phyloP scores from a whole-genome alignment of 768 basidiomycete genomes.

The Astraeus odoratus region DNA sequence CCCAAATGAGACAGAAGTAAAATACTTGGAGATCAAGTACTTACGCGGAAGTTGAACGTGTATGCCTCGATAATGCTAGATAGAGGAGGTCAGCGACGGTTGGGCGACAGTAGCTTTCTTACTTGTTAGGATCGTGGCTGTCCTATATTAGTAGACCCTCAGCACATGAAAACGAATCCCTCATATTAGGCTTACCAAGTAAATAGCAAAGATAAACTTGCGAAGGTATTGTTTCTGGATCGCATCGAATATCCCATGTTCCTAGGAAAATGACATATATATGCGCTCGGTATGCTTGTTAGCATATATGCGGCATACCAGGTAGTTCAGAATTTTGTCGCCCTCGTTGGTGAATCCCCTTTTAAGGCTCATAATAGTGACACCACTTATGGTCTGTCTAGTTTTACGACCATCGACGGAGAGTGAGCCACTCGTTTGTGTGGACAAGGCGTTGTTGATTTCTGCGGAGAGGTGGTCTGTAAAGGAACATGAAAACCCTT shows the following conservation, averaged over 20 bases:
- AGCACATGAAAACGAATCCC: background rate
- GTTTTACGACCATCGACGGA: constrained; percentile 29
- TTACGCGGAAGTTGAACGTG: constrained; percentile 78
- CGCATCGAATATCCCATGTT: constrained; percentile 82
- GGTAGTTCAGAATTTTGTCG: constrained; percentile 72
- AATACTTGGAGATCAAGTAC: background rate
- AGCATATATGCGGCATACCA: constrained; percentile 46
- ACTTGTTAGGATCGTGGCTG: constrained; percentile 81
- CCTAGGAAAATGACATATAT: constrained; percentile 36
- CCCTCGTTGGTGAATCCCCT: constrained; percentile 79
- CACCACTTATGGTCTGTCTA: constrained; percentile 47
- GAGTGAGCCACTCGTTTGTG: constrained; percentile 30
- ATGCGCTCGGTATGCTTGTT: constrained; percentile 7
- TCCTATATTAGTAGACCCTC: constrained; percentile 43
- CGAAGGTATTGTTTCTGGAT: constrained; percentile 78
- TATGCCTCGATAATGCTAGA: constrained; percentile 80
- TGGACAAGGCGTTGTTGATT: constrained; percentile 23
- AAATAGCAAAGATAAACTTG: constrained; percentile 81
- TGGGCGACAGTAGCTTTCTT: constrained; percentile 13
- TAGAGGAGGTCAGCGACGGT: constrained; percentile 7
- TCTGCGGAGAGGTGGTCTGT: constrained; percentile 25
- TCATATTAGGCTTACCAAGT: constrained; percentile 46
- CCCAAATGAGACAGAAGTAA: constrained; percentile 7
- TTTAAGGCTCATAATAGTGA: constrained; percentile 67
- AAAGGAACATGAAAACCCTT: background rate